Evolutionary conservation across 2,329 filamentous ascomycete species (phyloP).

Genomic region (Fusarium sp.): DNA sequence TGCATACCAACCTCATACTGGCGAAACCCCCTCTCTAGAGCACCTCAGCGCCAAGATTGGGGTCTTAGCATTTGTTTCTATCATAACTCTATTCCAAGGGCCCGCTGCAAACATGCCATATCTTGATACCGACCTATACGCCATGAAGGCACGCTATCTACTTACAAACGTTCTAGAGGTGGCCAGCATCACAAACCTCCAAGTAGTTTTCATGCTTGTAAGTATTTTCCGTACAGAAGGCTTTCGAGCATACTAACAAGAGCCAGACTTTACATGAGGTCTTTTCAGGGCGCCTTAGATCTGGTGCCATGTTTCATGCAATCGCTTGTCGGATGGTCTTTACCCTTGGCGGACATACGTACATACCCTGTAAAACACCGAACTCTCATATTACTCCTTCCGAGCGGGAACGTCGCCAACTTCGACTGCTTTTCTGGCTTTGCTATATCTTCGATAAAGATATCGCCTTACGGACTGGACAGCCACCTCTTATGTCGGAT

Average conservation of each 20-base stretch:
- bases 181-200: slow-evolving; percentile 56
- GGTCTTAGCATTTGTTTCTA: slow-evolving; percentile 60
- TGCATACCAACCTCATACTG: slow-evolving; percentile 53
- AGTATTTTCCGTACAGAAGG: slow-evolving; percentile 24
- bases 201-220: slow-evolving; percentile 62
- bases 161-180: slow-evolving; percentile 57
- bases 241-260: slow-evolving; percentile 36
- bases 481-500: slow-evolving; percentile 61
- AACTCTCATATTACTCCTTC: slow-evolving; percentile 20
- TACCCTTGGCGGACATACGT: slow-evolving; percentile 59
- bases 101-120: slow-evolving; percentile 15
- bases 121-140: slow-evolving; percentile 55
- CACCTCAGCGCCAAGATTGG: slow-evolving; percentile 56
- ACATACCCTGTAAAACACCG: slow-evolving; percentile 22
- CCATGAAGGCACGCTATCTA: slow-evolving; percentile 55
- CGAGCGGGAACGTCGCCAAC: slow-evolving; percentile 48
- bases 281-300: slow-evolving; percentile 59
- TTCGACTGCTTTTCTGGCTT: slow-evolving; percentile 64
- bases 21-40: slow-evolving; percentile 33
- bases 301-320: slow-evolving; percentile 56
- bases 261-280: slow-evolving; percentile 53
- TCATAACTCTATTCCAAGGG: slow-evolving; percentile 43
- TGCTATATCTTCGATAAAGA: slow-evolving; percentile 67
- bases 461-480: slow-evolving; percentile 63
- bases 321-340: slow-evolving; percentile 61